phyloP scores from a whole-genome alignment of 2,329 filamentous ascomycete species.

The Cytospora mali region DNA sequence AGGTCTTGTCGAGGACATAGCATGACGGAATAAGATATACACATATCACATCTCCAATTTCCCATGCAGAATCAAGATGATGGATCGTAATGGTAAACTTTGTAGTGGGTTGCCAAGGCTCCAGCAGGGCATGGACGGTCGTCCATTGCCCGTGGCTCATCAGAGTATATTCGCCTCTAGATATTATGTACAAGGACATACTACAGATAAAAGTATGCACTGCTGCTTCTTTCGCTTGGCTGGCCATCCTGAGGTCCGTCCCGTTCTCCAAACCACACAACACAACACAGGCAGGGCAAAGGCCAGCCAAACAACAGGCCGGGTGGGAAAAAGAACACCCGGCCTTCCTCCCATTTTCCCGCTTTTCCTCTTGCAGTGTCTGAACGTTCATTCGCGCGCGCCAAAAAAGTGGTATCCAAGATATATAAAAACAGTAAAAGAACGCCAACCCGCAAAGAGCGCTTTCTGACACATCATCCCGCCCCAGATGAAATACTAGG shows the following conservation, averaged over 20 bases:
- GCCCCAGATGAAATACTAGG: conserved; percentile 8
- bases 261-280: not conserved
- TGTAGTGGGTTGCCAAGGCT: conserved; percentile 17
- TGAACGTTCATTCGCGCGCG: conserved; percentile 23
- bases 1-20: too few relatives aligned
- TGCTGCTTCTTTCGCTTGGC: conserved; percentile 12
- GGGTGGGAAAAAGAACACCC: conserved; percentile 6
- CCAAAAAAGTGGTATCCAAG: conserved; percentile 29
- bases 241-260: conserved; percentile 2
- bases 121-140: conserved; percentile 3
- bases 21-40: not conserved
- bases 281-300: not conserved
- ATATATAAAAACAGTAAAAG: conserved; percentile 23
- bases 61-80: not conserved
- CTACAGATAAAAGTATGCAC: conserved; percentile 9
- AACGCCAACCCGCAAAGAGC: conserved; percentile 26
- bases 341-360: conserved; percentile 15
- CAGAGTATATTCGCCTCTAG: conserved; percentile 24
- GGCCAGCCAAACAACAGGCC: conserved; percentile 18
- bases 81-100: not conserved
- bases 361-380: conserved; percentile 17
- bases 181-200: conserved; percentile 25
- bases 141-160: conserved; percentile 13
- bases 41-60: not conserved
- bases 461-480: conserved; percentile 25